A percentile compares a stretch with the other conserved stretches of the same genome.
These are phyloP conservation scores for Helichrysum umbraculigerum DNA, from an alignment of 129 eudicot species.

Conservation along the genomic window DNA sequence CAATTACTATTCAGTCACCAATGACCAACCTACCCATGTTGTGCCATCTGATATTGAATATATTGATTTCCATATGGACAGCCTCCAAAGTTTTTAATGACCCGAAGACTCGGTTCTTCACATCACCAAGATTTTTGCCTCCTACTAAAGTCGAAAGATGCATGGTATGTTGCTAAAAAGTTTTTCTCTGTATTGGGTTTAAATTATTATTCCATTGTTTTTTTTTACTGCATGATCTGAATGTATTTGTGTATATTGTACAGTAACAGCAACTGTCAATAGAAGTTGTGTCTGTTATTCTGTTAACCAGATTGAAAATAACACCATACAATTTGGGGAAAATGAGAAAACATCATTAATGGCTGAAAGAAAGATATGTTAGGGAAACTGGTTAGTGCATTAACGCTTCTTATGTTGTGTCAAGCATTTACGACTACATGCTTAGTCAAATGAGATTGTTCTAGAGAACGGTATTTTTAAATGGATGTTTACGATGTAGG, in stretches of 20 bases:
- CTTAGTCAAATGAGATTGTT: background rate
- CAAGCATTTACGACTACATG: background rate
- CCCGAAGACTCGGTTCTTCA: constrained; percentile 1
- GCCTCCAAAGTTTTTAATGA: constrained; percentile 42
- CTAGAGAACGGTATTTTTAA: background rate
- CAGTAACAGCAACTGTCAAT: too few species aligned
- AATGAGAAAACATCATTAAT: background rate
- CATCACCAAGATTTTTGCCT: constrained; percentile 55
- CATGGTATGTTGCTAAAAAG: constrained; percentile 53
- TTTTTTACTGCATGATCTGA: constrained; percentile 9
- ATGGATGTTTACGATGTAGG: background rate
- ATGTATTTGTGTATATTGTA: too few species aligned
- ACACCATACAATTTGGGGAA: background rate
- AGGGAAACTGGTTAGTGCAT: background rate
- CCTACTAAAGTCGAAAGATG: constrained; percentile 83
- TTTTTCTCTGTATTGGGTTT: constrained; percentile 2
- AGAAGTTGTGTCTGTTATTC: too few species aligned
- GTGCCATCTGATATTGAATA: background rate
- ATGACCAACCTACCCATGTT: background rate
- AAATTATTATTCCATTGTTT: background rate
- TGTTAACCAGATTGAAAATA: background rate
- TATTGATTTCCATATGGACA: constrained; percentile 31
- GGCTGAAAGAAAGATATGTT: background rate
- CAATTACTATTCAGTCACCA: background rate
- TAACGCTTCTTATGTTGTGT: background rate